Evolutionary conservation across 176 grass and related monocot genomes (phyloP).

Genomic region (Juncus inflexus): DNA sequence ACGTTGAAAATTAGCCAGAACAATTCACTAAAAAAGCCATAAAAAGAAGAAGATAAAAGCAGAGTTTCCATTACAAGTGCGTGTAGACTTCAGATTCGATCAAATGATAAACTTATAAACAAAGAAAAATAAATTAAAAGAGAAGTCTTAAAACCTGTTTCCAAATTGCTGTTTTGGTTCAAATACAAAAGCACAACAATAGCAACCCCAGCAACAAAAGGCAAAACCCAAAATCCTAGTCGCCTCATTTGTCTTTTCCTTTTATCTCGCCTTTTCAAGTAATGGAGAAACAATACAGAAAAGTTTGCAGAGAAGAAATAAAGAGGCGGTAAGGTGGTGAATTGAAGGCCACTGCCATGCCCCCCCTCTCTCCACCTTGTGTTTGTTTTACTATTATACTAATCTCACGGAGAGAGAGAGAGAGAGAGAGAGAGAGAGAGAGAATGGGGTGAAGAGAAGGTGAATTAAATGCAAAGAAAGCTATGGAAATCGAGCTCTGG

Average conservation of each 20-base stretch:
- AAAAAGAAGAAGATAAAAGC: not conserved
- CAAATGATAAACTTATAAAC: not conserved
- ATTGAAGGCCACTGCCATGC: slow-evolving; percentile 4
- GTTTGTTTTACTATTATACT: not conserved
- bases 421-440: slow-evolving; percentile 25
- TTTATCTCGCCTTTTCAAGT: slow-evolving; percentile 1
- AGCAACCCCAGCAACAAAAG: slow-evolving; percentile 14
- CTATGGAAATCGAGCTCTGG: slow-evolving; percentile 27
- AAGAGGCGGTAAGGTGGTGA: slow-evolving; percentile 16
- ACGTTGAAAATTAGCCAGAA: not conserved
- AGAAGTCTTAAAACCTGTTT: slow-evolving; percentile 11
- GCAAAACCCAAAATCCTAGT: slow-evolving; percentile 21
- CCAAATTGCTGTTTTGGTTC: not conserved
- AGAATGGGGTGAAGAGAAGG: slow-evolving; percentile 13
- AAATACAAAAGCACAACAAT: slow-evolving; percentile 3
- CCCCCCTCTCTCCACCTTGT: not conserved
- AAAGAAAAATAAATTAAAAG: not conserved
- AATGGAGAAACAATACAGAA: not conserved
- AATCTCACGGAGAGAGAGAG: not conserved
- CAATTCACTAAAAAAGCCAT: not conserved
- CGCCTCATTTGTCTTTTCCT: slow-evolving; percentile 19
- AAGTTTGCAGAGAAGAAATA: not conserved
- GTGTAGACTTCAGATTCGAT: too few relatives aligned
- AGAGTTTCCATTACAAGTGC: too few relatives aligned
- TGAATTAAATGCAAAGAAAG: slow-evolving; percentile 32